Percentiles rank a stretch among this genome's conserved stretches.
phyloP scores from a whole-genome alignment of 2,329 filamentous ascomycete species.

The Calonectria fujianensis region DNA sequence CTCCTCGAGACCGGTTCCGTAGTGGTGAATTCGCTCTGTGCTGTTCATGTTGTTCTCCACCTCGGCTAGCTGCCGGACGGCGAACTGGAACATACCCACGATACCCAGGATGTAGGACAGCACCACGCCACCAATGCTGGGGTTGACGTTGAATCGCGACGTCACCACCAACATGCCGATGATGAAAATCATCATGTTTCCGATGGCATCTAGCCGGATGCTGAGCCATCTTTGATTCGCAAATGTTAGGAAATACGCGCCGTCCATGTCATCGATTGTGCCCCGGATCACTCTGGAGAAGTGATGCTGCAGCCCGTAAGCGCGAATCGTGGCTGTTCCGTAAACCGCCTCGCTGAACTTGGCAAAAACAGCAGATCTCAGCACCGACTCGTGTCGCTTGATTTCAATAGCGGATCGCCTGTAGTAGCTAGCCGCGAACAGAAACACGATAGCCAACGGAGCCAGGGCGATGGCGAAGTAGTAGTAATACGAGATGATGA shows the following conservation, averaged over 20 bases:
- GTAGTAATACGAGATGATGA: slow-evolving; percentile 95
- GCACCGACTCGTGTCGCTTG: slow-evolving; percentile 93
- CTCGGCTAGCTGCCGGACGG: slow-evolving; percentile 96
- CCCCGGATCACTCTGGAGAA: slow-evolving; percentile 82
- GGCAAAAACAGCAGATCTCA: slow-evolving; percentile 91
- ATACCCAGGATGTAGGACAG: slow-evolving; percentile 96
- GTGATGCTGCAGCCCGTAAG: slow-evolving; percentile 86
- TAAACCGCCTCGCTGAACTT: slow-evolving; percentile 92
- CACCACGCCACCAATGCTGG: slow-evolving; percentile 90
- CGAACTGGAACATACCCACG: slow-evolving; percentile 96
- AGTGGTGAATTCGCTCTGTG: slow-evolving; percentile 92
- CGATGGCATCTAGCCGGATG: slow-evolving; percentile 87
- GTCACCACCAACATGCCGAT: slow-evolving; percentile 94
- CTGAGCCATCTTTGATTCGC: slow-evolving; percentile 96
- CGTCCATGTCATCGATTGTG: slow-evolving; percentile 92
- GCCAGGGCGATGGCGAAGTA: slow-evolving; percentile 82
- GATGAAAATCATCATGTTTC: slow-evolving; percentile 88
- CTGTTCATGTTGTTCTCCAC: slow-evolving; percentile 99
- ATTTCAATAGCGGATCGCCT: slow-evolving; percentile 92
- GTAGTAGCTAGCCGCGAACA: slow-evolving; percentile 91
- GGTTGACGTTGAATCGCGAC: slow-evolving; percentile 88
- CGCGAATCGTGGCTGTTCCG: slow-evolving; percentile 89
- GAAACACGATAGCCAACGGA: slow-evolving; percentile 83
- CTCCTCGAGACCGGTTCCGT: slow-evolving; percentile 89
- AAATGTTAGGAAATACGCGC: slow-evolving; percentile 95